These are phyloP conservation scores for Tetrapisispora pingtungensis DNA, from an alignment of 805 yeast genomes.

Conservation along the genomic window DNA sequence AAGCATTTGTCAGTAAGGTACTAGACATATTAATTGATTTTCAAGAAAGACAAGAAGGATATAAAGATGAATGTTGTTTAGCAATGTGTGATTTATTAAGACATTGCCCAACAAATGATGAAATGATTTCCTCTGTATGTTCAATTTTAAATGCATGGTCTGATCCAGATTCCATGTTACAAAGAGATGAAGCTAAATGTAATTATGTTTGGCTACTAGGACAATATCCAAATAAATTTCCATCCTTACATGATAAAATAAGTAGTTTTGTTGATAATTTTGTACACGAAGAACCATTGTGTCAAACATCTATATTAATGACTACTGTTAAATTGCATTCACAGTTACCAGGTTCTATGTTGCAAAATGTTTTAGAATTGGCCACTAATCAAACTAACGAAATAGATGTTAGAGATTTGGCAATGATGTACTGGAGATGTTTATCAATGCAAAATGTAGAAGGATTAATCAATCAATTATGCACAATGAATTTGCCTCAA, in stretches of 20 bases:
- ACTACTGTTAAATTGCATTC: conserved; percentile 50
- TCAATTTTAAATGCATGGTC: conserved; percentile 30
- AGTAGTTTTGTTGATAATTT: conserved; percentile 40
- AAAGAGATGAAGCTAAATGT: conserved; percentile 39
- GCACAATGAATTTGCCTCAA: conserved; percentile 46
- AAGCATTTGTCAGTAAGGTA: conserved; percentile 42
- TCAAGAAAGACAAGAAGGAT: conserved; percentile 53
- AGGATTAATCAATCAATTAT: conserved; percentile 17
- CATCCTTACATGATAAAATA: conserved; percentile 40
- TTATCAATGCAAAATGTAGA: conserved; percentile 38
- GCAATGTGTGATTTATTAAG: conserved; percentile 59
- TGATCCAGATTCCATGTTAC: conserved; percentile 38
- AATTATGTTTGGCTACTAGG: conserved; percentile 61
- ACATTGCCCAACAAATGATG: conserved; percentile 42
- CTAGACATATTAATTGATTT: conserved; percentile 51
- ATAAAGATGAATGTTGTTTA: conserved; percentile 47
- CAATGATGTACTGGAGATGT: conserved; percentile 71
- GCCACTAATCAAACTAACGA: conserved; percentile 60
- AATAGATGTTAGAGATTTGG: conserved; percentile 72
- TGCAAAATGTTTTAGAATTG: conserved; percentile 51
- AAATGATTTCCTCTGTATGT: conserved; percentile 20
- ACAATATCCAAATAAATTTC: conserved; percentile 54
- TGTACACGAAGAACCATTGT: conserved; percentile 46
- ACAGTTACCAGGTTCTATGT: conserved; percentile 33
- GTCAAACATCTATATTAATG: conserved; percentile 52